Evolutionary conservation across 164 flowering plant genomes (phyloP).

Genomic region (Nymphaea thermarum): DNA sequence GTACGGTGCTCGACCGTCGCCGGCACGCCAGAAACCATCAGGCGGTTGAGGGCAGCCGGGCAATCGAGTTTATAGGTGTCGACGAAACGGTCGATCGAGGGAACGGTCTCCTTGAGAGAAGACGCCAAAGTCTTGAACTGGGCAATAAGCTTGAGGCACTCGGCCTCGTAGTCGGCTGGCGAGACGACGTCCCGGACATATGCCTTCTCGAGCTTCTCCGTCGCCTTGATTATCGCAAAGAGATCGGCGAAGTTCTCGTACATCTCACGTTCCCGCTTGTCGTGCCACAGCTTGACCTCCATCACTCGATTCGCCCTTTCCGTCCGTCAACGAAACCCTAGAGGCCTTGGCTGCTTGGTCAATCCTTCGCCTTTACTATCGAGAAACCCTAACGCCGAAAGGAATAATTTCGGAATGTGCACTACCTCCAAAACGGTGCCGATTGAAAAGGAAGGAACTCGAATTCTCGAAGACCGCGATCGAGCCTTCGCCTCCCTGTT

Average conservation of each 20-base stretch:
- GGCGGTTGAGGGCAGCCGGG: slow-evolving; percentile 76
- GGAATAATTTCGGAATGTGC: too few species aligned
- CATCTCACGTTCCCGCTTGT: slow-evolving; percentile 95
- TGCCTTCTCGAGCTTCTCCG: slow-evolving; percentile 90
- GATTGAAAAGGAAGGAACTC: too few species aligned
- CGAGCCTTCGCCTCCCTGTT: too few species aligned
- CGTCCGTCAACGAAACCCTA: background rate
- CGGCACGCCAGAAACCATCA: slow-evolving; percentile 68
- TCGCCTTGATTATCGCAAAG: slow-evolving; percentile 76
- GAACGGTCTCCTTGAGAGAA: slow-evolving; percentile 60
- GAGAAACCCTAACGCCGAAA: too few species aligned
- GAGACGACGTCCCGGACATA: slow-evolving; percentile 70
- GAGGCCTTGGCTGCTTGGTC: background rate
- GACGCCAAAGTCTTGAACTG: slow-evolving; percentile 79
- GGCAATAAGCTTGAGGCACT: slow-evolving; percentile 75
- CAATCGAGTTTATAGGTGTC: slow-evolving; percentile 89
- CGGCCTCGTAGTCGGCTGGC: slow-evolving; percentile 58
- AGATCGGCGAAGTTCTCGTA: slow-evolving; percentile 89
- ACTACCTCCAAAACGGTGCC: too few species aligned
- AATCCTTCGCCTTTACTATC: background rate
- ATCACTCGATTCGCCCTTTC: slow-evolving; percentile 12
- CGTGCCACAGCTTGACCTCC: slow-evolving; percentile 95
- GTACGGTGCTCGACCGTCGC: slow-evolving; percentile 89
- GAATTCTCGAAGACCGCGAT: too few species aligned
- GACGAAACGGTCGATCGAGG: slow-evolving; percentile 68